Conservation (phyloP, 2,329 filamentous ascomycete species). For the Alternaria panax region DNA sequence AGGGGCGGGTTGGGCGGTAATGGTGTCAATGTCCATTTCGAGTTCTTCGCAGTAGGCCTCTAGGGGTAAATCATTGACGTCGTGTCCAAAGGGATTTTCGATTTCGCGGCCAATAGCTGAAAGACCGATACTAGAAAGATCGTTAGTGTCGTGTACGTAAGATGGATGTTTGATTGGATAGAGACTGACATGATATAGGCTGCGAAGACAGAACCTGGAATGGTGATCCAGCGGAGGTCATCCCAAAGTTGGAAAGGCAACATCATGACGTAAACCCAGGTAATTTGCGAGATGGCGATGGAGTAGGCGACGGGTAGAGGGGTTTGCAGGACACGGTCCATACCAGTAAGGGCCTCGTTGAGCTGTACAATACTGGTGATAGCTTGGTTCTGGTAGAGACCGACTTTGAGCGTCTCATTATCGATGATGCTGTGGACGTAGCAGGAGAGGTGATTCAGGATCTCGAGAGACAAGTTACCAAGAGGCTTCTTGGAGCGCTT, state of each 20-base stretch:
- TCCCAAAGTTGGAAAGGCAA: conserved; percentile 80
- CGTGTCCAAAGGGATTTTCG: conserved; percentile 83
- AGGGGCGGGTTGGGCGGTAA: conserved; percentile 66
- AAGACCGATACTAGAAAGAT: conserved; percentile 65
- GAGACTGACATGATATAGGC: conserved; percentile 73
- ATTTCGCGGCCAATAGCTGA: conserved; percentile 80
- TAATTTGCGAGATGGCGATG: conserved; percentile 85
- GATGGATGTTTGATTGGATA: not conserved
- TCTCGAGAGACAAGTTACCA: conserved; percentile 84
- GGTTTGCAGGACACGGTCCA: conserved; percentile 81
- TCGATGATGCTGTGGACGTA: conserved; percentile 69
- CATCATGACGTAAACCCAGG: conserved; percentile 81
- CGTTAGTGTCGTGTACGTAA: not conserved
- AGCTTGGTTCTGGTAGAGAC: conserved; percentile 67
- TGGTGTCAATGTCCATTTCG: conserved; percentile 75
- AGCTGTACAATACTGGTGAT: conserved; percentile 67
- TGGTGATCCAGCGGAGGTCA: conserved; percentile 73
- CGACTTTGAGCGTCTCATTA: conserved; percentile 63
- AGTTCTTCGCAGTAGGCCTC: conserved; percentile 80
- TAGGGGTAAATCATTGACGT: conserved; percentile 73
- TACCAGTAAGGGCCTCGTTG: conserved; percentile 75
- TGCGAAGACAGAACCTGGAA: conserved; percentile 75
- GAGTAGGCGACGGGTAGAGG: conserved; percentile 83
- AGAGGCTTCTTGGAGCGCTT: conserved; percentile 76
- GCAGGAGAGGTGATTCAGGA: conserved; percentile 73